Evolutionary conservation across 1,284 basidiomycete species (phyloP).

Genomic region (Xanthoconium separans): DNA sequence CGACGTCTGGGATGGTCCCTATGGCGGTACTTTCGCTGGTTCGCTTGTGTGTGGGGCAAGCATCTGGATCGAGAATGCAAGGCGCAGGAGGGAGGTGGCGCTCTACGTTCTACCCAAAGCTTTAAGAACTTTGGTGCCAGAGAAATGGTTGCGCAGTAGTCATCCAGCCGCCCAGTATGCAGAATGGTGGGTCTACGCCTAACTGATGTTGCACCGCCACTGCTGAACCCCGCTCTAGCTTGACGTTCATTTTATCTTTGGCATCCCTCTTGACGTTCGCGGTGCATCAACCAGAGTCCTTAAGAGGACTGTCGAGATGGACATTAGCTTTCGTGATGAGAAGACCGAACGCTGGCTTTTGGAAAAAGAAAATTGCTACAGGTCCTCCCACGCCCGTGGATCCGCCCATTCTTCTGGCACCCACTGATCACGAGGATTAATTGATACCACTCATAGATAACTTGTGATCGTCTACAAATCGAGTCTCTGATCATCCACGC

Average conservation of each 20-base stretch:
- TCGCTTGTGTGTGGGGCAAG: conserved; percentile 70
- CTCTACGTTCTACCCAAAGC: conserved; percentile 74
- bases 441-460: conserved; percentile 6
- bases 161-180: conserved; percentile 37
- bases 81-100: conserved; percentile 71
- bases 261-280: conserved; percentile 63
- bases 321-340: conserved; percentile 62
- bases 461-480: neutral
- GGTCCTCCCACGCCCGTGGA: conserved; percentile 21
- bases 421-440: neutral
- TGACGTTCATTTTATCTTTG: conserved; percentile 60
- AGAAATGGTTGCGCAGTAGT: conserved; percentile 48
- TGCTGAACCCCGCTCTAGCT: conserved; percentile 27
- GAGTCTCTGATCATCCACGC: conserved; percentile 47
- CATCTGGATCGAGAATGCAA: conserved; percentile 72
- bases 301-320: conserved; percentile 73
- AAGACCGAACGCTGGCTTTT: conserved; percentile 53
- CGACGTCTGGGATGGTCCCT: conserved; percentile 74
- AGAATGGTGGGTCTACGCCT: conserved; percentile 50
- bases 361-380: conserved; percentile 38
- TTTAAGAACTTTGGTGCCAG: conserved; percentile 56
- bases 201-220: neutral
- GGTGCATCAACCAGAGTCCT: conserved; percentile 55
- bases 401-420: conserved; percentile 4
- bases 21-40: conserved; percentile 63